phyloP scores from a whole-genome alignment of 2,329 filamentous ascomycete genomes.

The Fusarium transvaalense region DNA sequence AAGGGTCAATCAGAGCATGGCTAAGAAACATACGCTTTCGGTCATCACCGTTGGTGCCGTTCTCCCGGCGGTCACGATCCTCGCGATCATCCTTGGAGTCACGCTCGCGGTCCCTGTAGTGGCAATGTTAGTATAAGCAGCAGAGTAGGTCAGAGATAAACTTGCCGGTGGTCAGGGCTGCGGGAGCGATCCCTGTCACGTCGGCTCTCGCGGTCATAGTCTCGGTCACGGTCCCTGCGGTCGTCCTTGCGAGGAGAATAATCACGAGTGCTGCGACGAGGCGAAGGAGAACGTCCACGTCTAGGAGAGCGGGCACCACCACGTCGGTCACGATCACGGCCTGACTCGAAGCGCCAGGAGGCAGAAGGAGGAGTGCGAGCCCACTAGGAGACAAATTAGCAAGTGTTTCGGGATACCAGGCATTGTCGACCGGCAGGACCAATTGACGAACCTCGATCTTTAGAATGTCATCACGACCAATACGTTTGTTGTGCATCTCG shows the following conservation, averaged over 20 bases:
- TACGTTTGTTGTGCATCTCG: constrained; percentile 99
- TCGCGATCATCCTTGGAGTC: constrained; percentile 75
- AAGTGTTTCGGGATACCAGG: not conserved
- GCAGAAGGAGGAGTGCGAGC: constrained; percentile 97
- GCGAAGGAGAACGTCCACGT: constrained; percentile 80
- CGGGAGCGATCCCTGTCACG: constrained; percentile 82
- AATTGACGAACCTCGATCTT: constrained; percentile 89
- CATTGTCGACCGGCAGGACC: not conserved
- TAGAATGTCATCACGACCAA: constrained; percentile 92
- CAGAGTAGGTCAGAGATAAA: not conserved
- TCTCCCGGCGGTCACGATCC: constrained; percentile 80
- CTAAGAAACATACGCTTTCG: constrained; percentile 77
- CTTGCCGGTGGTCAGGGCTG: constrained; percentile 73
- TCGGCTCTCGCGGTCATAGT: constrained; percentile 80
- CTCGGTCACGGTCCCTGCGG: constrained; percentile 82
- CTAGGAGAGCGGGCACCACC: constrained; percentile 70
- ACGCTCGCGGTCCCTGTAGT: constrained; percentile 64
- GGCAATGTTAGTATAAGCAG: constrained; percentile 21
- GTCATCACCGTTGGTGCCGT: constrained; percentile 85
- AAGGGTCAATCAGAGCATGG: constrained; percentile 2
- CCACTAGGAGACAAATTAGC: constrained; percentile 72
- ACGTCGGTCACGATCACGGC: constrained; percentile 78
- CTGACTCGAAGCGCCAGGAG: constrained; percentile 97
- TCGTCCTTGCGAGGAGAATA: constrained; percentile 92
- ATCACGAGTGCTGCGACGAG: constrained; percentile 80